Conservation (phyloP, 805 yeast genomes). For the Peterozyma toletana region DNA sequence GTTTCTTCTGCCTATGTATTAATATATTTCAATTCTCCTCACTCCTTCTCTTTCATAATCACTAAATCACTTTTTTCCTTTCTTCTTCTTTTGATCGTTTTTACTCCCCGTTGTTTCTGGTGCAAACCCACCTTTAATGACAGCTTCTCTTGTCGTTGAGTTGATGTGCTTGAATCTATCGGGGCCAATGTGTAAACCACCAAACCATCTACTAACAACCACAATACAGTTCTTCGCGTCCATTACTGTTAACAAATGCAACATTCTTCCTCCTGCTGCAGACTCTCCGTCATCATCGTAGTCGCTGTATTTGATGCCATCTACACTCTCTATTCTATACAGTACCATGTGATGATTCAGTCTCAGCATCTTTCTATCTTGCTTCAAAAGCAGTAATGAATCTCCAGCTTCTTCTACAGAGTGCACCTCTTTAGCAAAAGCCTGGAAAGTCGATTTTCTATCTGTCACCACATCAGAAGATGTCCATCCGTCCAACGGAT, state of each 20-base stretch:
- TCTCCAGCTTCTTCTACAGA: slow-evolving; percentile 63
- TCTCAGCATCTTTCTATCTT: slow-evolving; percentile 58
- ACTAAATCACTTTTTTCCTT: slow-evolving; percentile 15
- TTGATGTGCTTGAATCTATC: slow-evolving; percentile 93
- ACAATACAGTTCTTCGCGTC: slow-evolving; percentile 82
- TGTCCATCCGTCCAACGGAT: slow-evolving; percentile 68
- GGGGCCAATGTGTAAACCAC: slow-evolving; percentile 88
- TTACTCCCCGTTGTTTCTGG: slow-evolving; percentile 12
- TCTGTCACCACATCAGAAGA: slow-evolving; percentile 74
- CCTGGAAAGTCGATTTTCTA: slow-evolving; percentile 81
- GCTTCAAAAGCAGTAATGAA: slow-evolving; percentile 41
- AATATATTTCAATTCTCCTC: background rate
- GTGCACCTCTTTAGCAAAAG: slow-evolving; percentile 55
- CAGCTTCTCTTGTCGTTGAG: slow-evolving; percentile 79
- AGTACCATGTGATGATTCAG: slow-evolving; percentile 83
- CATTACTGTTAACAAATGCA: slow-evolving; percentile 69
- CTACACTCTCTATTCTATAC: slow-evolving; percentile 61
- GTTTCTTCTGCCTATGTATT: background rate
- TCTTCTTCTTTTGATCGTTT: slow-evolving; percentile 20
- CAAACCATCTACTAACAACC: slow-evolving; percentile 87
- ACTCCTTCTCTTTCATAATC: background rate
- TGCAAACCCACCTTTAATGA: slow-evolving; percentile 54
- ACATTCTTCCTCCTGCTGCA: slow-evolving; percentile 86
- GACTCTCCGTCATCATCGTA: slow-evolving; percentile 97
- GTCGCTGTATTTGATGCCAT: slow-evolving; percentile 54